A percentile compares a stretch with the other conserved stretches of the same genome.
These are phyloP conservation scores for Mixia osmundae DNA, from an alignment of 1,284 basidiomycete species.

Conservation along the genomic window DNA sequence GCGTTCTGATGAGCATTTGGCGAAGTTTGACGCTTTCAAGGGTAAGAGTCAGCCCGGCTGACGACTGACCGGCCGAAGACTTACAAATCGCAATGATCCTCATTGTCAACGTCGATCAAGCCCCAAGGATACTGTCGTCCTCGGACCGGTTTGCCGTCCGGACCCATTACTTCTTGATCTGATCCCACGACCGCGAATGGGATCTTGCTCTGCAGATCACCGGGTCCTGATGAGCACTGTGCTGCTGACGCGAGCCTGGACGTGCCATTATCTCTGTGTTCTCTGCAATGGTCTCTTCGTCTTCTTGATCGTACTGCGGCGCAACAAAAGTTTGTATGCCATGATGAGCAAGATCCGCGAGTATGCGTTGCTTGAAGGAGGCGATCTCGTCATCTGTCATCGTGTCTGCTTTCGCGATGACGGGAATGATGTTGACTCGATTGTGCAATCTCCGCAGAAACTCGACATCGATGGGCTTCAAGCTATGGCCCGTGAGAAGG, in stretches of 20 bases:
- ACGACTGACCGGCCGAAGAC: not conserved
- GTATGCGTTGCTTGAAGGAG: constrained; percentile 76
- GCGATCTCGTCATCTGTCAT: constrained; percentile 82
- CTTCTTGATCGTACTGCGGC: constrained; percentile 83
- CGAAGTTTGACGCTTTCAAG: constrained; percentile 51
- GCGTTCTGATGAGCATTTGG: constrained; percentile 91
- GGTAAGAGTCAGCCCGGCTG: not conserved
- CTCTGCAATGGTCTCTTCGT: constrained; percentile 85
- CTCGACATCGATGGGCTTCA: constrained; percentile 90
- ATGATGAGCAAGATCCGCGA: constrained; percentile 73
- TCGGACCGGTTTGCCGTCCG: constrained; percentile 69
- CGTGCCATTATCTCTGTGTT: constrained; percentile 68
- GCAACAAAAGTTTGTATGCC: constrained; percentile 91
- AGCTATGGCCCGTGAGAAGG: no score
- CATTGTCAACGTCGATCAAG: constrained; percentile 91
- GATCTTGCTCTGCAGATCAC: constrained; percentile 51
- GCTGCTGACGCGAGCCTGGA: not conserved
- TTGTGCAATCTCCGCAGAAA: constrained; percentile 90
- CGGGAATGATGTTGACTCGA: constrained; percentile 87
- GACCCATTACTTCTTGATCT: constrained; percentile 48
- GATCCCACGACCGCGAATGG: constrained; percentile 93
- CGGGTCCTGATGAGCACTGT: not conserved
- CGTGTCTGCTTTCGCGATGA: constrained; percentile 91
- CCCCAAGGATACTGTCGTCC: constrained; percentile 92
- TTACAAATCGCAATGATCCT: constrained; percentile 79